Evolutionary conservation across 169 alveolate species (phyloP), one percentile per base, ranked within the genome.

Genomic region (Plasmodium sp.): DNA sequence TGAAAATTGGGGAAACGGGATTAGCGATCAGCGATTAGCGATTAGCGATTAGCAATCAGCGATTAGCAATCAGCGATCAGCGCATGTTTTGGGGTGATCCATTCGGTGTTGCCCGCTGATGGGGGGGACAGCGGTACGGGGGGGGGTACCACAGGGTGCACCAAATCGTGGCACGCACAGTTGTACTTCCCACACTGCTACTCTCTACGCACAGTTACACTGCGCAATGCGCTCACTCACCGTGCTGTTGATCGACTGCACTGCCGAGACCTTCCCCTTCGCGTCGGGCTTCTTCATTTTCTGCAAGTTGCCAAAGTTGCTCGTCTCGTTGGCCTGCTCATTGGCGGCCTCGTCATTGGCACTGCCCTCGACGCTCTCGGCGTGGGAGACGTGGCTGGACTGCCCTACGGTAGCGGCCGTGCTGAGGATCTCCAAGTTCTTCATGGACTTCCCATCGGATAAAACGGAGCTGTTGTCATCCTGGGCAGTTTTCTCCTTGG

Each of bases 321-420:
- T 85, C 7, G 84, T 97, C 83, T 98, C 98, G 62, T 94, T 85
- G 97, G 97, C 92, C 92, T 97, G 33, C 3, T 90, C 94, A 43
- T 79, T 80, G 10, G 84, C 43, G 41, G 67, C 71, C 73, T 90
- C 94, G 22, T 54, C 94, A 81, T 90, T 90, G 18, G 94, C 94
- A 90, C 94, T 90, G 1, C 94, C 94, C 56, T 79, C 94, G 34
- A 90, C 92, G 74, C 96, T 92, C 31, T 92, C 97, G 33, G 96
- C 97, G 56, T 88, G 92, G 6, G 97, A 95, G 2, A 82, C 97
- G 34, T 92, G 95, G 84, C 97, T 95, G 16, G 97, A 95, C 12
- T 96, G 97, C n/a, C 97, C 98, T 54, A 95, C 74, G 0, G 97
- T 95, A n/a, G 97, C 98, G 16, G 98, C 98, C 9, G 96, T 88